Conservation (phyloP, 495 filamentous ascomycete genomes). For the Lasiosphaeris hirsuta region DNA sequence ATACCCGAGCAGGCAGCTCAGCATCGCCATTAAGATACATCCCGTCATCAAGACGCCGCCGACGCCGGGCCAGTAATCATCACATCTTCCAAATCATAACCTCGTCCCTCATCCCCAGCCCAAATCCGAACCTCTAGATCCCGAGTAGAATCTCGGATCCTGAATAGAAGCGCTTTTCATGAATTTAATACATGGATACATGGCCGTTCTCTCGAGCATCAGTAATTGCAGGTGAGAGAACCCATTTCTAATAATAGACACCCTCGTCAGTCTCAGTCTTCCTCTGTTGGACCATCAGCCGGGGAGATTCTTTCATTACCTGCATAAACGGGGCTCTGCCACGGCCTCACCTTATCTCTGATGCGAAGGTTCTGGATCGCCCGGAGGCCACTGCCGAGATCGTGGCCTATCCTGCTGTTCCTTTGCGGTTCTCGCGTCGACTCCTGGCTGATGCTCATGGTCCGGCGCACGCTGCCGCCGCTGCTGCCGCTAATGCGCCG, state of each 20-base stretch:
- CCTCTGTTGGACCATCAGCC: slow-evolving; percentile 5
- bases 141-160: no score
- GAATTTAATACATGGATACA: no score
- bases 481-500: slow-evolving; percentile 21
- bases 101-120: background rate
- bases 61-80: background rate
- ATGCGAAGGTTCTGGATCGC: slow-evolving; percentile 23
- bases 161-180: no score
- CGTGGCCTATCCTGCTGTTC: slow-evolving; percentile 1
- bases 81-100: background rate
- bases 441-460: slow-evolving; percentile 3
- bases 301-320: slow-evolving; percentile 26
- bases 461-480: slow-evolving; percentile 2
- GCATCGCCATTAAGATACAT: background rate
- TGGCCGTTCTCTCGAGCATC: background rate
- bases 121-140: no score
- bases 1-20: no score
- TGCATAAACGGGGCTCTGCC: slow-evolving; percentile 44
- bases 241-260: slow-evolving; percentile 1
- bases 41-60: slow-evolving; percentile 1
- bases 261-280: slow-evolving; percentile 8
- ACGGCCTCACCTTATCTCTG: slow-evolving; percentile 31
- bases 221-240: slow-evolving; percentile 2
- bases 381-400: slow-evolving; percentile 18
- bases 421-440: background rate